Base-by-base conservation (phyloP, 371 early-diverging fungal genomes). In the Nematocida displodere region DNA sequence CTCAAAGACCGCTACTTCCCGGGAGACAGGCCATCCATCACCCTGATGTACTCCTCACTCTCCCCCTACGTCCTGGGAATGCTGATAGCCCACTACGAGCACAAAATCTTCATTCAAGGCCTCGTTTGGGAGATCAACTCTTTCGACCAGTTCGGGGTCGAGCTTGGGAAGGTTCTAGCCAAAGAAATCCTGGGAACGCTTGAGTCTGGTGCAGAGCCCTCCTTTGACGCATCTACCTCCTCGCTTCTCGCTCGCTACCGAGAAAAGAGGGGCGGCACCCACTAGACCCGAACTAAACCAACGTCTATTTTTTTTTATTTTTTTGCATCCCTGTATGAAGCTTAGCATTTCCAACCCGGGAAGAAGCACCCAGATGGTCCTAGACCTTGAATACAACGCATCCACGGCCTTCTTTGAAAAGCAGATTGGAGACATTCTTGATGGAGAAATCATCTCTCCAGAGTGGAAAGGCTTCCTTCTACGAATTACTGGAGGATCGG, bases 71-170 rank as follows among this genome's bases (percentile, higher is more conserved):
- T 89, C 2, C 87, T 97, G 17, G 98, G 98, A 53, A 86, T 89
- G 4, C 83, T 97, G 68, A 89, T 97, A 81, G 92, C 95, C 47
- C 80, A 93, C 83, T 96, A 97, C 80, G 98, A 97, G 86, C 98
- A 97, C 88, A 97, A 97, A 88, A 95, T 97, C 82, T 96, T 95
- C 82, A 90, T 91, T 26, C 95, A 94, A 85, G 97, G 98, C 62
- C 87, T 90, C 52, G 89, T 93, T 77, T 96, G 94, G 95, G 87
- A 90, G 78, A 92, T 96, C 84, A 96, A 96, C 87, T 91, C 91
- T 85, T 82, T 85, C 77, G 92, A 93, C 79, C 93, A 97, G 87
- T 95, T 95, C 92, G 98, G 98, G 76, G 98, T 97, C 52, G 93
- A 95, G 83, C 88, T 96, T 22, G 98, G 98, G 79, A 97, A 97